phyloP scores from a whole-genome alignment of 495 filamentous ascomycete species.

The Xylaria intraflava region DNA sequence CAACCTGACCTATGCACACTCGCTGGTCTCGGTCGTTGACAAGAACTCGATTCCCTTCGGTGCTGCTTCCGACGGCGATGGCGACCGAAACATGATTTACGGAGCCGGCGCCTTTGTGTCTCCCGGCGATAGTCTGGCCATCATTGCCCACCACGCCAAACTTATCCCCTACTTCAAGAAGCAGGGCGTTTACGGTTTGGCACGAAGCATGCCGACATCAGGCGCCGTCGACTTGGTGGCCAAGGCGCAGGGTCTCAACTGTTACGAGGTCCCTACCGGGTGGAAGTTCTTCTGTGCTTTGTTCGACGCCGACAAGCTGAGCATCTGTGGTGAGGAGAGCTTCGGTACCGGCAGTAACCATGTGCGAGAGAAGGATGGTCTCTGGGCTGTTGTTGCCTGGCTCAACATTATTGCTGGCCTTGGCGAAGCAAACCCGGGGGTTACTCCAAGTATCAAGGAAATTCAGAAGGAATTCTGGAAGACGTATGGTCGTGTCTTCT shows the following conservation, averaged over 20 bases:
- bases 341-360: constrained; percentile 99
- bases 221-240: constrained; percentile 93
- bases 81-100: constrained; percentile 99
- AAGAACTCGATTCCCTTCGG: constrained; percentile 90
- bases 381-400: constrained; percentile 97
- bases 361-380: constrained; percentile 96
- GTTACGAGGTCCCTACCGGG: constrained; percentile 95
- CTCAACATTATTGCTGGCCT: constrained; percentile 96
- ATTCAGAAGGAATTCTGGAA: constrained; percentile 98
- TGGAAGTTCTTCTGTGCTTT: constrained; percentile 99
- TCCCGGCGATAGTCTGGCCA: constrained; percentile 91
- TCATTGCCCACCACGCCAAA: constrained; percentile 92
- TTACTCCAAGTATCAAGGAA: constrained; percentile 79
- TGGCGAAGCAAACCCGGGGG: constrained; percentile 66
- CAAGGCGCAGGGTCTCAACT: constrained; percentile 82
- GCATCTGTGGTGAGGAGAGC: constrained; percentile 96
- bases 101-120: constrained; percentile 94
- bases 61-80: constrained; percentile 92
- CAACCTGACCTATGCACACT: constrained; percentile 96
- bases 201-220: constrained; percentile 94
- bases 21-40: constrained; percentile 88
- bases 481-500: constrained; percentile 94
- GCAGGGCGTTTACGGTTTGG: constrained; percentile 90
- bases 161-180: constrained; percentile 97
- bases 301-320: constrained; percentile 95